Conservation (phyloP, 805 yeast species). For the Wickerhamomyces bisporus region DNA sequence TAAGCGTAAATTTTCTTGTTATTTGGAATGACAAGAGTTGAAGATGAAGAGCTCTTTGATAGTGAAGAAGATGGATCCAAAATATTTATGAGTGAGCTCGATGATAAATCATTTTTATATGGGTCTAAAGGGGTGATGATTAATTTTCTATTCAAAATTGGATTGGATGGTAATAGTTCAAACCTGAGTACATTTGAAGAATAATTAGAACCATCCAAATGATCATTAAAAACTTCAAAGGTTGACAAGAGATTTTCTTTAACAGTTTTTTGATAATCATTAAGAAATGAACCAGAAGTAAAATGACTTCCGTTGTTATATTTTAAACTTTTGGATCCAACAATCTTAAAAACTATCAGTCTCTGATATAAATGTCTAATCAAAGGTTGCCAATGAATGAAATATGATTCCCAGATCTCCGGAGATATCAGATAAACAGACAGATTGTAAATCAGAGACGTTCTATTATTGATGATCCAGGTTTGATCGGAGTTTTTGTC, state of each 20-base stretch:
- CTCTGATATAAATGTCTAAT: constrained; percentile 66
- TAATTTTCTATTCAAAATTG: constrained; percentile 45
- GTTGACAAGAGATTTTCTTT: not conserved
- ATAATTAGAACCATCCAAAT: constrained; percentile 5
- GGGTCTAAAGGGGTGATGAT: constrained; percentile 31
- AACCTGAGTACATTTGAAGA: constrained; percentile 1
- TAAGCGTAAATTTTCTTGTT: constrained; percentile 46
- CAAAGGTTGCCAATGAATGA: constrained; percentile 78
- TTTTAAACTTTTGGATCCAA: constrained; percentile 23
- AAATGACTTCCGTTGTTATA: too few relatives aligned
- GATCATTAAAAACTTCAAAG: constrained; percentile 1
- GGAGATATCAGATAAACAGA: constrained; percentile 49
- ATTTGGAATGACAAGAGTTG: constrained; percentile 12
- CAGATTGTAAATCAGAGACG: constrained; percentile 43
- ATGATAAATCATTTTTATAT: constrained; percentile 4
- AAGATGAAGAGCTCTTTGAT: constrained; percentile 7
- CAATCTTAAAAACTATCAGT: constrained; percentile 62
- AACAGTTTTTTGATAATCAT: not conserved
- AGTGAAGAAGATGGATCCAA: constrained; percentile 1
- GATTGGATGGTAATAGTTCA: constrained; percentile 26
- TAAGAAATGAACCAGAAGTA: too few relatives aligned
- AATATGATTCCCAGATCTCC: constrained; percentile 47
- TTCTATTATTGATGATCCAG: constrained; percentile 38
- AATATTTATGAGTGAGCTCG: not conserved
- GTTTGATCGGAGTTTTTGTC: not conserved